Evolutionary conservation across 352 stramenopile genomes (phyloP), one percentile per base, ranked within the genome.

Genomic region (Thalassiosira exigua): DNA sequence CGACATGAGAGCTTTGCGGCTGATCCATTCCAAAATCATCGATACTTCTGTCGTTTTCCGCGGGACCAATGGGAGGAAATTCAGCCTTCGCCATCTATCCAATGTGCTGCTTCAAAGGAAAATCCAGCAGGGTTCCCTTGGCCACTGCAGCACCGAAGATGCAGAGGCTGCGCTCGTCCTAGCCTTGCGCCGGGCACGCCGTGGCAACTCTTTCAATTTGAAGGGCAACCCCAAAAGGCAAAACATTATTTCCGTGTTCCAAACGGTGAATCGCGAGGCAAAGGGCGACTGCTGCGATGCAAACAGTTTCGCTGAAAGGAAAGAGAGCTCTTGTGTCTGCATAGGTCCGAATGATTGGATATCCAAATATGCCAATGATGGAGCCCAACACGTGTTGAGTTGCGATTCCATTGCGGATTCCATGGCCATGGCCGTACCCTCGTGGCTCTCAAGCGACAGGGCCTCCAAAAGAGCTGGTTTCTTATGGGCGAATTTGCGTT

Each of bases 111-210:
- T 93, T 3, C 80, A 90, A 36, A 81, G 70, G 64, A 69, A 87
- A 59, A 93, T 93, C 62, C 88, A 93, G 75, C 42, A 44, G n/a
- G 54, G 39, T 21, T 74, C 64, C 17, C 22, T 42, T 58, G 81
- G 75, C 36, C 88, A 93, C 72, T 93, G 88, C 61, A 92, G 85
- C 50, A 78, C 79, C 42, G 84, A 93, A 66, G 88, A 93, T 77
- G 88, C 88, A 2, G 41, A 75, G 52, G 82, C 85, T 29, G 44
- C 79, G 12, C 75, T 93, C 4, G 57, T 90, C 50, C 51, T 93
- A 1, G 88, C 88, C 3, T 44, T 90, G 39, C 76, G 75, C 30
- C 62, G 86, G 56, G 88, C 83, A 44, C 57, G 79, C 12, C 41
- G 75, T 33, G 85, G 85, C 51, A 22, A 67, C 42, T 67, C 67